Percentiles rank a stretch among this genome's conserved stretches.
Evolutionary conservation across 768 basidiomycete genomes (phyloP).

Genomic region (Psilocybe cubensis): DNA sequence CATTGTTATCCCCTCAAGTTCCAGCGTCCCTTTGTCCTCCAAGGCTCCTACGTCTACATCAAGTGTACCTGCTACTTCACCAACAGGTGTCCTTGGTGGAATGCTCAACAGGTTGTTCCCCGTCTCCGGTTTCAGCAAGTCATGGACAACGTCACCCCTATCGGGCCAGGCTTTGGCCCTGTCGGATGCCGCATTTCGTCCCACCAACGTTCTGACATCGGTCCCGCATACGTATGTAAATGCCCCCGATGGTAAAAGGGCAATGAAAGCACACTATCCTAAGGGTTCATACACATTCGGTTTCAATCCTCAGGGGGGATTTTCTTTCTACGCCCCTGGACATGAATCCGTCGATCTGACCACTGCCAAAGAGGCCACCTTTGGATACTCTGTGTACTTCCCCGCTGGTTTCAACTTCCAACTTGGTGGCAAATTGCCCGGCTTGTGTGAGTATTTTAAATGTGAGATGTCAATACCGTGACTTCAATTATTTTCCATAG

Average conservation of each 20-base stretch:
- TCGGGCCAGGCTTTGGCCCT: slow-evolving; percentile 39
- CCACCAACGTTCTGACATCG: slow-evolving; percentile 37
- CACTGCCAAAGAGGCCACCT: slow-evolving; percentile 66
- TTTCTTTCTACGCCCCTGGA: slow-evolving; percentile 75
- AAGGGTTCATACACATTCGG: slow-evolving; percentile 59
- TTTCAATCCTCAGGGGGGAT: slow-evolving; percentile 53
- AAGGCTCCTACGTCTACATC: slow-evolving; percentile 9
- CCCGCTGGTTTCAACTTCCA: slow-evolving; percentile 64
- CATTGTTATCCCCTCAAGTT: neutral
- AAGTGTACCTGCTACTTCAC: slow-evolving; percentile 11
- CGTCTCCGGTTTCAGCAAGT: slow-evolving; percentile 31
- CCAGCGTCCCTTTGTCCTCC: neutral
- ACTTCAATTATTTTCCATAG: slow-evolving; percentile 29
- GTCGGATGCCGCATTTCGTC: slow-evolving; percentile 47
- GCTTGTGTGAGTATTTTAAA: slow-evolving; percentile 55
- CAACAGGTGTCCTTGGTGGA: slow-evolving; percentile 14
- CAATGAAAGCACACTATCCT: slow-evolving; percentile 58
- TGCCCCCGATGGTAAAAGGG: slow-evolving; percentile 53
- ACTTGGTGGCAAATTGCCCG: slow-evolving; percentile 74
- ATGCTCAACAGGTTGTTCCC: slow-evolving; percentile 44
- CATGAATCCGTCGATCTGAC: slow-evolving; percentile 53
- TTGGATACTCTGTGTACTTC: slow-evolving; percentile 67
- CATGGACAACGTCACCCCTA: slow-evolving; percentile 51
- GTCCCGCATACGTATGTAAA: slow-evolving; percentile 45
- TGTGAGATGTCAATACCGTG: slow-evolving; percentile 3